Evolutionary conservation across 176 grass and related monocot species (phyloP), one percentile per base, ranked within the genome.

Genomic region (Eleusine coracana): DNA sequence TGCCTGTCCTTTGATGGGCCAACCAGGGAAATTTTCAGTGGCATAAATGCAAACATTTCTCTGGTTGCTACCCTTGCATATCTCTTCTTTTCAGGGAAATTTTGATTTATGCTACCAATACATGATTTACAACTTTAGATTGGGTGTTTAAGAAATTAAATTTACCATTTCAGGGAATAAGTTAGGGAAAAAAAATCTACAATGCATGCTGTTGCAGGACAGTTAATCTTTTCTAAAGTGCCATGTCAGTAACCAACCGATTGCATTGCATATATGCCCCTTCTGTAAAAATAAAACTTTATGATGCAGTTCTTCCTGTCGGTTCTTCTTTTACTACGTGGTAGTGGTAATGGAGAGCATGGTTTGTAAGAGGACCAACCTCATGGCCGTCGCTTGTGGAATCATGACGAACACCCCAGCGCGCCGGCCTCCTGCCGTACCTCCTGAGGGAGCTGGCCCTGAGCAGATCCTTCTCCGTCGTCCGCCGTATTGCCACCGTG

Each of bases 401-500:
- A 85, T 90, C 80, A 50, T 86, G 94, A 21, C 90, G 91, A 41
- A 85, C 21, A 7, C 6, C 62, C 48, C 75, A 48, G 66, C 37
- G 60, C 15, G 60, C 55, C 2, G 73, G 73, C 85, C 89, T 96
- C 88, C 81, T 91, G 50, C 94, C 94, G 69, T 93, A 96, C 69
- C 80, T 85, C 20, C 77, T 14, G 61, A 93, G 82, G 55, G 88
- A 91, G 70, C 68, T 84, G 11, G 83, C 90, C 77, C 94, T 85
- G 41, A 96, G 78, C 13, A 96, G 48, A 48, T 96, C 94, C 23
- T 89, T 76, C 72, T 93, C 87, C 16, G 79, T 88, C 1, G 88
- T 96, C 79, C 86, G 84, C 34, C 91, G 80, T 45, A 96, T 82
- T 0, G 94, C 77, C 56, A 96, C 85, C 27, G 75, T 96, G 58